These are phyloP conservation scores for Brassica hybrid DNA, from an alignment of 441 rosid species.

Conservation along the genomic window DNA sequence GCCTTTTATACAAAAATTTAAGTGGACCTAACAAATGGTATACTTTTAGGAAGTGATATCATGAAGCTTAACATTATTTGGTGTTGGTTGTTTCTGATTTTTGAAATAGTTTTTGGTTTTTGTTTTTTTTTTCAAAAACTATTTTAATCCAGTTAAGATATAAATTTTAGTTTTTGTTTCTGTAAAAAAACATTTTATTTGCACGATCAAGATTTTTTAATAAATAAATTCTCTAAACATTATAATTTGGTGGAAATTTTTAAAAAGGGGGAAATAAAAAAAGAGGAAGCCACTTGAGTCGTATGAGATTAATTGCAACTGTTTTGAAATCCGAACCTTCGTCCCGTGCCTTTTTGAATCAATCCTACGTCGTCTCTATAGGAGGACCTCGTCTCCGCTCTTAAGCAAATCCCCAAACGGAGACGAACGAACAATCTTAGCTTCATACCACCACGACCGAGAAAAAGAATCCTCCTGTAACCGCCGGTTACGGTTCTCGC, in stretches of 20 bases:
- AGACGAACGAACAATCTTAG: slow-evolving; percentile 26
- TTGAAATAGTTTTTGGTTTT: no score
- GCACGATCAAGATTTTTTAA: no score
- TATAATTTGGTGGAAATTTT: slow-evolving; percentile 10
- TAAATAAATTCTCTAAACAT: no score
- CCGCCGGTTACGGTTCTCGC: slow-evolving; percentile 17
- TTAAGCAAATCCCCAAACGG: background rate
- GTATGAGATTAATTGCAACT: slow-evolving; percentile 6
- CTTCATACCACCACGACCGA: slow-evolving; percentile 13
- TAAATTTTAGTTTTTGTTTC: no score
- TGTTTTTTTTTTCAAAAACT: no score
- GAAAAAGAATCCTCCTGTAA: background rate
- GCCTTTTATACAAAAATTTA: background rate
- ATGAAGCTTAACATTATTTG: background rate
- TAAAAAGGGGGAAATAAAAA: slow-evolving; percentile 3
- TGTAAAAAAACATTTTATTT: no score
- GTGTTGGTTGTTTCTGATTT: no score
- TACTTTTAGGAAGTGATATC: background rate
- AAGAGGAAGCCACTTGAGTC: slow-evolving; percentile 36
- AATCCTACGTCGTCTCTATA: slow-evolving; percentile 27
- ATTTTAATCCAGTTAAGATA: no score
- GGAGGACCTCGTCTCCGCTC: slow-evolving; percentile 36
- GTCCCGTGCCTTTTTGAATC: slow-evolving; percentile 22
- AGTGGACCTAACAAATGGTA: background rate
- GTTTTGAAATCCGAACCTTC: slow-evolving; percentile 37